Conservation (phyloP, 2,329 filamentous ascomycete genomes). For the Fusarium camptoceras region DNA sequence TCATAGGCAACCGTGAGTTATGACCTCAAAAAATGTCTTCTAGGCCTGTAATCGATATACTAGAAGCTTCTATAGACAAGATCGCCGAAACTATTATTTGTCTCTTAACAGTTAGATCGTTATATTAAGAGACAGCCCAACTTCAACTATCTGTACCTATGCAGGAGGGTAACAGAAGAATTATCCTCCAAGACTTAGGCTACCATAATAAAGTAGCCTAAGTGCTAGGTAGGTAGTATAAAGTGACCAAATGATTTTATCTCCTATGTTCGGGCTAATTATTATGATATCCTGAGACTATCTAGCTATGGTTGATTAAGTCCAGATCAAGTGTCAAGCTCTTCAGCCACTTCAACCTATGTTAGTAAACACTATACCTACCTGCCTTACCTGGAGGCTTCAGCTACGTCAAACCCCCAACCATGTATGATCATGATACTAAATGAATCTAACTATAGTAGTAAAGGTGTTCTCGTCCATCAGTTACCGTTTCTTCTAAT, state of each 20-base stretch:
- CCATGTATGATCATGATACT: neutral
- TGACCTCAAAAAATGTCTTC: neutral
- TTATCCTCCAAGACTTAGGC: too few relatives aligned
- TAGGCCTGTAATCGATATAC: neutral
- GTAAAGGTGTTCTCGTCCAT: neutral
- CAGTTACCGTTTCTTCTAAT: neutral
- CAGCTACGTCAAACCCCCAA: neutral
- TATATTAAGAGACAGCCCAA: neutral
- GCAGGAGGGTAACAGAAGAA: neutral
- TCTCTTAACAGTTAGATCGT: neutral
- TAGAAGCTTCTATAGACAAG: slow-evolving; percentile 19
- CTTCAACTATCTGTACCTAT: neutral
- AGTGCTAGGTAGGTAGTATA: too few relatives aligned
- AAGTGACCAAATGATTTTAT: too few relatives aligned
- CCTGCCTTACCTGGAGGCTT: neutral
- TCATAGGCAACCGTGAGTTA: slow-evolving; percentile 23
- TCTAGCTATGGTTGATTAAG: neutral
- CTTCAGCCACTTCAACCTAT: neutral
- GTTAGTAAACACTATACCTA: neutral
- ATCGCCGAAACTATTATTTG: neutral
- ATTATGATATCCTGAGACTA: too few relatives aligned
- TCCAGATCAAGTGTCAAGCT: neutral
- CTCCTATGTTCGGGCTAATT: too few relatives aligned
- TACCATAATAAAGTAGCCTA: too few relatives aligned
- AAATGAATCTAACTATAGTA: neutral